Evolutionary conservation across 257 asterid species (phyloP), one percentile per base, ranked within the genome.

Genomic region (Nicotiana otophora): DNA sequence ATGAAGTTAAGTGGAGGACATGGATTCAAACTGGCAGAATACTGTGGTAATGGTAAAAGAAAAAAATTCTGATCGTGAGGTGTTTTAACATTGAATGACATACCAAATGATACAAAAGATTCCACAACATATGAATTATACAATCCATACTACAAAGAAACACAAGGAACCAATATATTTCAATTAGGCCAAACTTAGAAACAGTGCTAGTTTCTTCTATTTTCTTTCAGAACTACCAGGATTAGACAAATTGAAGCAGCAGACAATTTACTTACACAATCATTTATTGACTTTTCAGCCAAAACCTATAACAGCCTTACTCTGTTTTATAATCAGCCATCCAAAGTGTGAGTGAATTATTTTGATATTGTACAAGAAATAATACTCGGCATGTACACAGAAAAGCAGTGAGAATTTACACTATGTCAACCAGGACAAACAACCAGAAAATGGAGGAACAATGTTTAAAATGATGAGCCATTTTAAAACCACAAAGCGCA

Each of bases 321-420:
- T 42, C 53, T 57, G 77, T 67, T 31, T 78, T 81, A 65, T 46
- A 66, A 54, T 15, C 48, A n/a, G 42, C 26, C 20, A 17, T 67
- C 54, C 60, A 61, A 20, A 30, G 30, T 54, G 34, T n/a, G 31
- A 61, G 31, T 55, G 81, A 28, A 51, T 39, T 30, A 74, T 58
- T 26, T 42, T 33, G 78, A 48, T 81, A 81, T 76, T 81, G 55
- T 81, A 82, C 65, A 20, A 65, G 28, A 46, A 65, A 82, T 80
- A 54, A 77, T 48, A 60, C 66, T 51, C 72, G 7, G 67, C 36
- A 83, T 34, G 53, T 64, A 77, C 69, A 81, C 34, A 63, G 55
- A 51, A 64, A 69, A 62, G 28, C 57, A 46, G 78, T 82, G 57
- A 58, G 72, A 46, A 30, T 82, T 31, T 48, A 82, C 76, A 76